A percentile compares a stretch with the other conserved stretches of the same genome.
These are phyloP conservation scores for Pseudonectria foliicola DNA, from an alignment of 2,329 filamentous ascomycete genomes.

Conservation along the genomic window DNA sequence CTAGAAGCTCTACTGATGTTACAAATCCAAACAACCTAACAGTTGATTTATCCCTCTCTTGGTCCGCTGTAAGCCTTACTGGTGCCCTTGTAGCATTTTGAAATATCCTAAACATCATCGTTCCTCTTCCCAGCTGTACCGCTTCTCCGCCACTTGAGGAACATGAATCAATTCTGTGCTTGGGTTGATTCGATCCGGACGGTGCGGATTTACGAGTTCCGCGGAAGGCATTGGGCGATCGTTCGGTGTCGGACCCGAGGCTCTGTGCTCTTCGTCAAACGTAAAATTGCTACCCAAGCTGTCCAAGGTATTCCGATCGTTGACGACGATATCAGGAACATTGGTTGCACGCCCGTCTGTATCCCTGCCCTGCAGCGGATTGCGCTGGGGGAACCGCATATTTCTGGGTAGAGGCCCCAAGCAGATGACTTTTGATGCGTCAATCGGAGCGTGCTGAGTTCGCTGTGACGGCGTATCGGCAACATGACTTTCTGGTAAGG, in stretches of 20 bases:
- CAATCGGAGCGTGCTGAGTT: slow-evolving; percentile 45
- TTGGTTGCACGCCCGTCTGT: slow-evolving; percentile 3
- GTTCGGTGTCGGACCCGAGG: slow-evolving; percentile 1
- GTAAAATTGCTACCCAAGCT: slow-evolving; percentile 53
- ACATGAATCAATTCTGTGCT: slow-evolving; percentile 42
- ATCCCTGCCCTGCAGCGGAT: background rate
- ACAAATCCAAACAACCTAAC: no score
- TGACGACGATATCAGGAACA: background rate
- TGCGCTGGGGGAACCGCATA: slow-evolving; percentile 24
- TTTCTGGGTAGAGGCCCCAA: slow-evolving; percentile 47
- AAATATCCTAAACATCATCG: slow-evolving; percentile 5
- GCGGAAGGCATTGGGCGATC: background rate
- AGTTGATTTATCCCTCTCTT: no score
- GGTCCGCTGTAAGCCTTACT: no score
- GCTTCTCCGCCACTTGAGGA: slow-evolving; percentile 40
- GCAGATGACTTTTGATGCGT: slow-evolving; percentile 46
- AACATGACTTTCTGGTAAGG: background rate
- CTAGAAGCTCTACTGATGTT: no score
- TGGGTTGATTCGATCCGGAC: slow-evolving; percentile 36
- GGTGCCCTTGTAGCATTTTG: no score
- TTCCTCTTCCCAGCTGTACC: slow-evolving; percentile 46
- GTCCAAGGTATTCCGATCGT: slow-evolving; percentile 21
- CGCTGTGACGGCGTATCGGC: slow-evolving; percentile 5
- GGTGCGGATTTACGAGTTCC: slow-evolving; percentile 16
- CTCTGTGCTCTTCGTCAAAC: slow-evolving; percentile 40